Evolutionary conservation across 2,329 filamentous ascomycete genomes (phyloP).

Genomic region (Ophiostoma angusticollis): DNA sequence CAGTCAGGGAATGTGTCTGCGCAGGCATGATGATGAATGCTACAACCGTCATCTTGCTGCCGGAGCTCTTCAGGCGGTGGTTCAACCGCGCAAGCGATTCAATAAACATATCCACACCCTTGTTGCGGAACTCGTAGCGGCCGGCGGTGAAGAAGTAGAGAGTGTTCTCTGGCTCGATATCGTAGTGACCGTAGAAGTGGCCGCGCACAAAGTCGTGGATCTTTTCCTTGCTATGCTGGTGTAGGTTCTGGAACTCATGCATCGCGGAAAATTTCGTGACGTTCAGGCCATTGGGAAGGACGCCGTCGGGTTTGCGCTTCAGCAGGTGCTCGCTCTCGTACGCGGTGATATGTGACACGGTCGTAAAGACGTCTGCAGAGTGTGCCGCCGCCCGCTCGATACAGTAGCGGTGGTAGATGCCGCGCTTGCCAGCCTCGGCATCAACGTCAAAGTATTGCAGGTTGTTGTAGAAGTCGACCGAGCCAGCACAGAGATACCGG

Average conservation of each 20-base stretch:
- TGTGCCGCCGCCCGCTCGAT: slow-evolving; percentile 92
- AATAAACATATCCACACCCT: slow-evolving; percentile 99
- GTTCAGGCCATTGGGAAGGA: slow-evolving; percentile 91
- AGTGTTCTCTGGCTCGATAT: slow-evolving; percentile 93
- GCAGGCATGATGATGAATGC: slow-evolving; percentile 99
- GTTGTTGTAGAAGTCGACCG: slow-evolving; percentile 99
- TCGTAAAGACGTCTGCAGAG: slow-evolving; percentile 92
- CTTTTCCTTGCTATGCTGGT: slow-evolving; percentile 93
- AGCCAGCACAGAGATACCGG: slow-evolving; percentile 91
- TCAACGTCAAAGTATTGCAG: slow-evolving; percentile 95
- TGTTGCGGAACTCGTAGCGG: slow-evolving; percentile 95
- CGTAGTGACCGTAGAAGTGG: slow-evolving; percentile 96
- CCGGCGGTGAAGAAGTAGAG: slow-evolving; percentile 96
- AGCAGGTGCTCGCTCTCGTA: slow-evolving; percentile 96
- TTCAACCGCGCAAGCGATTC: slow-evolving; percentile 91
- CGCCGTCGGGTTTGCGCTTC: slow-evolving; percentile 94
- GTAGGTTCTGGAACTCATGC: slow-evolving; percentile 97
- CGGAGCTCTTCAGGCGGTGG: slow-evolving; percentile 72
- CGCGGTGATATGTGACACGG: slow-evolving; percentile 94
- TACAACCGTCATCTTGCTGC: slow-evolving; percentile 86
- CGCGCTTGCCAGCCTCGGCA: slow-evolving; percentile 89
- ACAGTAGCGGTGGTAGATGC: slow-evolving; percentile 97
- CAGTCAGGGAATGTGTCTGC: slow-evolving; percentile 86
- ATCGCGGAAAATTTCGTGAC: slow-evolving; percentile 98
- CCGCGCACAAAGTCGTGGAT: slow-evolving; percentile 97